These are phyloP conservation scores for Phanerodontia chrysosporium DNA, from an alignment of 768 basidiomycete species.

Conservation along the genomic window DNA sequence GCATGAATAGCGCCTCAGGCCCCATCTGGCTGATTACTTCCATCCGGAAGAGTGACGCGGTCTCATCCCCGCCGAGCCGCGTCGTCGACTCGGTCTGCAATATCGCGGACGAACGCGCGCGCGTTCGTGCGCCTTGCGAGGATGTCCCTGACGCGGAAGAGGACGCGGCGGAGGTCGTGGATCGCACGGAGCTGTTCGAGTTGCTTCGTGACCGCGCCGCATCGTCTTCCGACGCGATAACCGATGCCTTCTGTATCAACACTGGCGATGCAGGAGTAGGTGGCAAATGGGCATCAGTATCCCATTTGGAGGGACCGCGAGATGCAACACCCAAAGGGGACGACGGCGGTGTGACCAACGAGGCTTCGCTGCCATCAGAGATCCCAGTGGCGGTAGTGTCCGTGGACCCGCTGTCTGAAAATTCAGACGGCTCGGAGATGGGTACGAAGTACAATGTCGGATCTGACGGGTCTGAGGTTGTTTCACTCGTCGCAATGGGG, in stretches of 20 bases:
- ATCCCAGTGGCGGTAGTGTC: not conserved
- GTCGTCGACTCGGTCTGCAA: slow-evolving; percentile 2
- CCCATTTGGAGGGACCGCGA: not conserved
- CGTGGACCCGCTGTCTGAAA: not conserved
- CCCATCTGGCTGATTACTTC: slow-evolving; percentile 4
- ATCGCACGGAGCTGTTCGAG: not conserved
- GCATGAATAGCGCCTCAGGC: slow-evolving; percentile 12
- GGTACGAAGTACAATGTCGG: not conserved
- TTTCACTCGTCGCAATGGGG: not conserved
- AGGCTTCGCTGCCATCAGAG: not conserved
- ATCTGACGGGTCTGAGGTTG: slow-evolving; percentile 4
- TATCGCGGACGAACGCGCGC: not conserved
- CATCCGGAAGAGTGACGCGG: slow-evolving; percentile 4
- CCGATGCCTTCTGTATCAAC: not conserved
- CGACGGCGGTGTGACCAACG: not conserved
- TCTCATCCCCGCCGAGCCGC: slow-evolving; percentile 3
- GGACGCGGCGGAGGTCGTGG: not conserved
- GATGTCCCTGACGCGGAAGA: not conserved
- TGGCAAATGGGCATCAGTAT: not conserved
- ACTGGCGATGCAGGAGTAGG: not conserved
- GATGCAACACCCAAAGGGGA: not conserved
- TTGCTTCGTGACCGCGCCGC: not conserved
- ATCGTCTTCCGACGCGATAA: not conserved
- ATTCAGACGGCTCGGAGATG: not conserved
- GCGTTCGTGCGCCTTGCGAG: not conserved